A percentile compares a stretch with the other conserved stretches of the same genome.
phyloP scores from a whole-genome alignment of 192 early-diverging fungal genomes.

The Coemansia sp. region DNA sequence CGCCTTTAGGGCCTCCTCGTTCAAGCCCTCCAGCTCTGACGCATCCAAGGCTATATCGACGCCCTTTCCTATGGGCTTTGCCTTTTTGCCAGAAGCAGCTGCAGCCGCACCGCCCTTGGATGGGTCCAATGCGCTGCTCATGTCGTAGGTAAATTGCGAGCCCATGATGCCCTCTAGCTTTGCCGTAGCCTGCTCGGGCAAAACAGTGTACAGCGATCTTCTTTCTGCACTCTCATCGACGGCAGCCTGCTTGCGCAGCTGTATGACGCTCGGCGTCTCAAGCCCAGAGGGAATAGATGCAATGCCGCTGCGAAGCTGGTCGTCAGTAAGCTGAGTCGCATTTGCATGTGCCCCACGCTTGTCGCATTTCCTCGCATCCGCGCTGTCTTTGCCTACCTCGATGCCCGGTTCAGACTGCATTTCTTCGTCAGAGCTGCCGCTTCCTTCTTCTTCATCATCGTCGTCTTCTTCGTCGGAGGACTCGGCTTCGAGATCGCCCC shows the following conservation, averaged over 20 bases:
- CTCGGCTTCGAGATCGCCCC: slow-evolving; percentile 88
- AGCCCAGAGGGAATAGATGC: slow-evolving; percentile 61
- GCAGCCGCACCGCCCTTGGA: slow-evolving; percentile 53
- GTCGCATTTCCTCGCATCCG: too few species aligned
- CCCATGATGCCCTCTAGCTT: slow-evolving; percentile 87
- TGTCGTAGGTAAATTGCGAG: slow-evolving; percentile 85
- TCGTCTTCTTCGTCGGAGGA: slow-evolving; percentile 59
- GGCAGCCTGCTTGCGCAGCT: slow-evolving; percentile 78
- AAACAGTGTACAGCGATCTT: slow-evolving; percentile 79
- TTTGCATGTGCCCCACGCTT: too few species aligned
- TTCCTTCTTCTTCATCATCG: slow-evolving; percentile 40
- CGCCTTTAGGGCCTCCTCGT: slow-evolving; percentile 69
- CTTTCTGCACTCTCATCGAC: slow-evolving; percentile 34
- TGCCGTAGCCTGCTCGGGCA: slow-evolving; percentile 67
- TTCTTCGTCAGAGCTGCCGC: slow-evolving; percentile 54
- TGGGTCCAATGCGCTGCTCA: slow-evolving; percentile 55
- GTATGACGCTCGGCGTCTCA: slow-evolving; percentile 86
- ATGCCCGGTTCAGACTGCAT: background rate
- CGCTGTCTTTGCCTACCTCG: background rate
- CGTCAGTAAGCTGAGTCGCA: slow-evolving; percentile 37
- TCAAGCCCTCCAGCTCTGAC: slow-evolving; percentile 78
- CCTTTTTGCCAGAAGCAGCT: slow-evolving; percentile 52
- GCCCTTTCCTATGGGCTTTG: slow-evolving; percentile 58
- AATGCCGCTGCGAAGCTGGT: slow-evolving; percentile 62
- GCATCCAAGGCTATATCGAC: slow-evolving; percentile 89